Base-by-base conservation (phyloP, 148 eudicot genomes). In the Vaccinium corymbosum region DNA sequence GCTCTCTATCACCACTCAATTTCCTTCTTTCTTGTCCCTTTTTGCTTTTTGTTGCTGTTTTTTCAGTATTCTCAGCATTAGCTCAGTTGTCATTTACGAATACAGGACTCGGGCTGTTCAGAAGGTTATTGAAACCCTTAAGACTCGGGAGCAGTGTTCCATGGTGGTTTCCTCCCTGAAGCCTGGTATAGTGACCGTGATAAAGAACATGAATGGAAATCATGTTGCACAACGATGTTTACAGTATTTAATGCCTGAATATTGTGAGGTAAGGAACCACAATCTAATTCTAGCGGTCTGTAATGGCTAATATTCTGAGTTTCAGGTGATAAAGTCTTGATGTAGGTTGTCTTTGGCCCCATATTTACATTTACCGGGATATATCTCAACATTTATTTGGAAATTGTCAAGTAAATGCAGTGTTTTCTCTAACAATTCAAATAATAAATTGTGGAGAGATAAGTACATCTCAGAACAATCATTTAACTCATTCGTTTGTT, bases 41-140 rank as follows among this genome's bases (percentile, higher is more conserved):
- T 81, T 70, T 81, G 50, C 22, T 35, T 3, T 52, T 46, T 73
- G 20, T 64, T 75, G 6, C 20, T 61, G 20, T 75, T 42, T 64
- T 59, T 25, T 38, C 49, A 32, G 38, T 55, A 52, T 5, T 84
- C 52, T 61, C 20, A 59, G 53, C 56, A 22, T 32, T n/a, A 51
- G 72, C 53, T 81, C 51, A n/a, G 20, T 76, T 81, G 19, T 61
- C 78, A 15, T 27, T 73, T 11, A 57, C 27, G 11, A n/a, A 62
- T 17, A 71, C 88, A 89, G 88, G 86, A 86, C 90, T 71, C 79
- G 88, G 22, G 87, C 90, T 72, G 87, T 89, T 71, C 90, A 89
- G 79, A 86, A 89, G 85, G 85, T 89, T 75, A 78, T 89, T 79
- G 89, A 89, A 83, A 89, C 85, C 53, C 85, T 89, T 3, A 86